phyloP scores from a whole-genome alignment of 139 green algal species.

The Coelastrella sp. region DNA sequence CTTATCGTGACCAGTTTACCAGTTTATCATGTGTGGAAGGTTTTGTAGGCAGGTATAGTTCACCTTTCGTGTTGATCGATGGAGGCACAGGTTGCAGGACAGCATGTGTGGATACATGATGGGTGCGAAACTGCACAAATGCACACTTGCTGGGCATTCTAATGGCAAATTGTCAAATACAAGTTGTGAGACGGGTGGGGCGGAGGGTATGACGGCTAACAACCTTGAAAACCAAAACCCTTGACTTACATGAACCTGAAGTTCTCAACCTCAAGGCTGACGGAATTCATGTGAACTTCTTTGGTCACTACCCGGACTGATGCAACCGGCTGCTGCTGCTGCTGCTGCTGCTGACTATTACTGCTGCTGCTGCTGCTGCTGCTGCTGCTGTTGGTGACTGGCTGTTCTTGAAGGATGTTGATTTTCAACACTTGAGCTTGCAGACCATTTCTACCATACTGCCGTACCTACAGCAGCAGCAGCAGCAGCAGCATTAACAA shows the following conservation, averaged over 20 bases:
- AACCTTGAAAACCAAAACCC: not conserved
- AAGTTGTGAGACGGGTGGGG: too few relatives aligned
- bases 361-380: slow-evolving; percentile 6
- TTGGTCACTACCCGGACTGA: slow-evolving; percentile 24
- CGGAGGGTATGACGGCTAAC: too few relatives aligned
- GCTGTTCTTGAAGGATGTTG: slow-evolving; percentile 12
- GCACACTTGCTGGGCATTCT: too few relatives aligned
- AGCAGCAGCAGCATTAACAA: not conserved
- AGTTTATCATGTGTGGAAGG: too few relatives aligned
- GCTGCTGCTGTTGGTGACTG: not conserved
- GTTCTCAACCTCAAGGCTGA: slow-evolving; percentile 31
- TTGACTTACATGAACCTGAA: slow-evolving; percentile 27
- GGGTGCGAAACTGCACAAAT: too few relatives aligned
- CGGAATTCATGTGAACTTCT: slow-evolving; percentile 32
- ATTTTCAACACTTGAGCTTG: slow-evolving; percentile 36
- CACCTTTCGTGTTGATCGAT: too few relatives aligned
- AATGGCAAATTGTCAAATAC: too few relatives aligned
- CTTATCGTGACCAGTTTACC: too few relatives aligned
- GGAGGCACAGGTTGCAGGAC: too few relatives aligned
- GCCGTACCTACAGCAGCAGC: not conserved
- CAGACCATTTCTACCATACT: slow-evolving; percentile 40
- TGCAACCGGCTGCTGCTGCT: slow-evolving; percentile 17
- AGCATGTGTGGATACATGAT: too few relatives aligned
- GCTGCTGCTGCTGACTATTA: not conserved
- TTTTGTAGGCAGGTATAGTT: too few relatives aligned